Evolutionary conservation across 345 rosid genomes (phyloP).

Genomic region (Noccaea bulbosa): DNA sequence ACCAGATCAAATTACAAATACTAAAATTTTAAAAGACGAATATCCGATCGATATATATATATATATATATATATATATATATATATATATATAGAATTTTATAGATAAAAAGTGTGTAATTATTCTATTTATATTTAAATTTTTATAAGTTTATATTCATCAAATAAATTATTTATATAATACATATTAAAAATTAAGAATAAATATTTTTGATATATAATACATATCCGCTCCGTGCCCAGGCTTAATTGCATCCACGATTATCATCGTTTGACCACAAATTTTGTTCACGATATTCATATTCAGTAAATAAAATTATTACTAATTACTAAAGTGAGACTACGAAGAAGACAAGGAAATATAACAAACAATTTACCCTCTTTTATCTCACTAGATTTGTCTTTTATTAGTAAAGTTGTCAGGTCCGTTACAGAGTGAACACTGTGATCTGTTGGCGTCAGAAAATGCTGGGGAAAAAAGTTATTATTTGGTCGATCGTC

Average conservation of each 20-base stretch:
- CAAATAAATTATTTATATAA: no score
- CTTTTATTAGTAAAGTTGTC: constrained; percentile 35
- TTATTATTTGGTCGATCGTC: constrained; percentile 4
- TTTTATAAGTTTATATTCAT: no score
- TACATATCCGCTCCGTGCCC: no score
- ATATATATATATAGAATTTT: no score
- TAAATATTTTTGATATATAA: no score
- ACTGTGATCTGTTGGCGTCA: constrained; percentile 32
- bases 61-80: no score
- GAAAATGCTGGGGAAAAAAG: constrained; percentile 20
- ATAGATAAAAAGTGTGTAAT: no score
- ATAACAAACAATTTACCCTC: constrained; percentile 36
- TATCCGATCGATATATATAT: no score
- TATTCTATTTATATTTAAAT: no score
- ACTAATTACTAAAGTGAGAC: constrained; percentile 6
- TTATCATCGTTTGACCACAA: constrained; percentile 27
- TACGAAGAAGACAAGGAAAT: constrained; percentile 31
- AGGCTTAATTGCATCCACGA: constrained; percentile 34
- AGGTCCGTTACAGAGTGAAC: constrained; percentile 23
- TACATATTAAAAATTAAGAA: no score
- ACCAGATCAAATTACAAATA: no score
- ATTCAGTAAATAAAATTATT: constrained; percentile 8
- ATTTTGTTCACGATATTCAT: constrained; percentile 1
- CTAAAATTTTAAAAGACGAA: no score
- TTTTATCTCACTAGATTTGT: constrained; percentile 21